Evolutionary conservation across 306 rosid genomes (phyloP).

Genomic region (Medicago arabica): DNA sequence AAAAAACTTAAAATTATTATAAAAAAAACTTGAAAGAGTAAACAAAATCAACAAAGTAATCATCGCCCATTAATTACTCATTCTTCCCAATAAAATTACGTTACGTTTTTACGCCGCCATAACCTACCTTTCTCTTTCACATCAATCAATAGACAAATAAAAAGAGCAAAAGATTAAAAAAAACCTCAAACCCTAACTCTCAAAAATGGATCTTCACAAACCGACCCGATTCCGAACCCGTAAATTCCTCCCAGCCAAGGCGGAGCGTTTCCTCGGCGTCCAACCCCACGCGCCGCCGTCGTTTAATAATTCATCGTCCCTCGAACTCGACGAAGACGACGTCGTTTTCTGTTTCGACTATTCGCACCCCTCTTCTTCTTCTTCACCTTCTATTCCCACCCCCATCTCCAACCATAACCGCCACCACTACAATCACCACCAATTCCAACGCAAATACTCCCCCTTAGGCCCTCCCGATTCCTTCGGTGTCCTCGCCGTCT

Average conservation of each 20-base stretch:
- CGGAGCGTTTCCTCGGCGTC: constrained; percentile 52
- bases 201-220: not conserved
- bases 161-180: too few species aligned
- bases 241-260: constrained; percentile 8
- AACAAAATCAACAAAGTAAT: too few species aligned
- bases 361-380: constrained; percentile 53
- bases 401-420: constrained; percentile 14
- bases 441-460: constrained; percentile 41
- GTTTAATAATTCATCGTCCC: constrained; percentile 36
- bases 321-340: constrained; percentile 78
- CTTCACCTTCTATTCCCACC: constrained; percentile 50
- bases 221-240: constrained; percentile 20
- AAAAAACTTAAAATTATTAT: too few species aligned
- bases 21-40: too few species aligned
- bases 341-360: constrained; percentile 60
- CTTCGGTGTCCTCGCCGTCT: constrained; percentile 87
- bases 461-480: constrained; percentile 46
- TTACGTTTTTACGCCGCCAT: too few species aligned
- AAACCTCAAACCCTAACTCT: not conserved
- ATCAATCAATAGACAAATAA: too few species aligned
- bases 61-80: too few species aligned
- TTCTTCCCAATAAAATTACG: too few species aligned
- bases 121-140: too few species aligned
- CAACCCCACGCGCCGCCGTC: constrained; percentile 31
- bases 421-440: constrained; percentile 17